Base-by-base conservation (phyloP, 73 alveolate species). In the Breviolum minutum region DNA sequence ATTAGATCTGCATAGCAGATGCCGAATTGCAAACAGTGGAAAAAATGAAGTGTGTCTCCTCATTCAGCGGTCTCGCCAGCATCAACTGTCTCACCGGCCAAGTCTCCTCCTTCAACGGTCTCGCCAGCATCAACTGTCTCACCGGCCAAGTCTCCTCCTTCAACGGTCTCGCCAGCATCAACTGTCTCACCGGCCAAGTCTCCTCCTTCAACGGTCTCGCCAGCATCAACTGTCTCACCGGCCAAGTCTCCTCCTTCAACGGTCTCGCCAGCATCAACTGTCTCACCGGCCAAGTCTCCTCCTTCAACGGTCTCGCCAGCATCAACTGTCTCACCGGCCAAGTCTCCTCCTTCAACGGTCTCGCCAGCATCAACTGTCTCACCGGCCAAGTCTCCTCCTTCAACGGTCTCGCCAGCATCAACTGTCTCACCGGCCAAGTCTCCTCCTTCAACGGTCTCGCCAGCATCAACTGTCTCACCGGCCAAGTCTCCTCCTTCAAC, bases 111-210 rank as follows among this genome's bases (percentile, higher is more conserved):
- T 29, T 77, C 86, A 29, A 29, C 16, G 86, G 86, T 11, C 86
- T 77, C 86, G 32, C 86, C 86, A 32, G 88, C 88, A 80, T 77
- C 86, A n/a, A 77, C n/a, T 16, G 86, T 77, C 86, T 77, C 86
- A 8, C 63, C 62, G 20, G 86, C 14, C 86, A 48, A 40, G 68
- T 80, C 88, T 32, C 88, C 88, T 48, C 32, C 88, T 40, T 80
- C 88, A 48, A 80, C 32, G 12, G 88, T 40, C 88, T 80, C 88
- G 19, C 88, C 88, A 16, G 88, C 88, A 80, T 80, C 88, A 48
- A 80, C 32, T 12, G 88, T 48, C 88, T 80, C 88, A 40, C 69
- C 69, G 29, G 88, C 20, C 88, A 80, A 32, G 68, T 80, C 88
- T 80, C 88, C 86, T 77, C 27, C 88, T 40, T 80, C 88, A 80